Percentiles rank a stretch among this genome's conserved stretches.
phyloP scores from a whole-genome alignment of 306 rosid species.

The Arachis hypogaea region DNA sequence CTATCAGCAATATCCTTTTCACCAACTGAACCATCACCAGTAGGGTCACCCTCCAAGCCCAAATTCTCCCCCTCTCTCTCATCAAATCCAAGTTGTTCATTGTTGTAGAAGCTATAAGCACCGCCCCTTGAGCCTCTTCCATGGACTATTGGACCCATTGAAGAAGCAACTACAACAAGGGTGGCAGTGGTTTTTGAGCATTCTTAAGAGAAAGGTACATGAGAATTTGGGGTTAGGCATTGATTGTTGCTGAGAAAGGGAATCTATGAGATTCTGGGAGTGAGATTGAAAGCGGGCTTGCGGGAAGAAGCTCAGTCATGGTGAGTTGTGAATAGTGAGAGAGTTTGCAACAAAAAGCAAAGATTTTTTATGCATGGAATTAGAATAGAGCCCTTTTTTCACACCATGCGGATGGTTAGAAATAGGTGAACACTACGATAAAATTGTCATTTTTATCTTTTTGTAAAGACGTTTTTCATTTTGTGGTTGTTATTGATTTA shows the following conservation, averaged over 20 bases:
- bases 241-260: slow-evolving; percentile 26
- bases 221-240: slow-evolving; percentile 18
- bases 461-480: too few species aligned
- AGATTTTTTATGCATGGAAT: neutral
- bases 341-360: neutral
- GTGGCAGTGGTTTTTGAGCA: neutral
- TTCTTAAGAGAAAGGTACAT: neutral
- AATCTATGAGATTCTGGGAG: slow-evolving; percentile 46
- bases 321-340: neutral
- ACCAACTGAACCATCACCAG: slow-evolving; percentile 21
- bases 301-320: slow-evolving; percentile 49
- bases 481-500: too few species aligned
- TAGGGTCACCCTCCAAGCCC: slow-evolving; percentile 36
- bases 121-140: slow-evolving; percentile 28
- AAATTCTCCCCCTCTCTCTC: slow-evolving; percentile 42
- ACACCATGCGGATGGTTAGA: neutral
- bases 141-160: slow-evolving; percentile 32
- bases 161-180: neutral
- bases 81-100: slow-evolving; percentile 52
- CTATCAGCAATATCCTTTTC: slow-evolving; percentile 29
- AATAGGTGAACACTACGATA: too few species aligned
- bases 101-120: slow-evolving; percentile 32
- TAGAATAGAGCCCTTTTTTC: neutral
- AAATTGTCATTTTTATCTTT: too few species aligned
- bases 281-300: slow-evolving; percentile 41